phyloP scores from a whole-genome alignment of 305 asterid genomes.

The Nicotiana rustica region DNA sequence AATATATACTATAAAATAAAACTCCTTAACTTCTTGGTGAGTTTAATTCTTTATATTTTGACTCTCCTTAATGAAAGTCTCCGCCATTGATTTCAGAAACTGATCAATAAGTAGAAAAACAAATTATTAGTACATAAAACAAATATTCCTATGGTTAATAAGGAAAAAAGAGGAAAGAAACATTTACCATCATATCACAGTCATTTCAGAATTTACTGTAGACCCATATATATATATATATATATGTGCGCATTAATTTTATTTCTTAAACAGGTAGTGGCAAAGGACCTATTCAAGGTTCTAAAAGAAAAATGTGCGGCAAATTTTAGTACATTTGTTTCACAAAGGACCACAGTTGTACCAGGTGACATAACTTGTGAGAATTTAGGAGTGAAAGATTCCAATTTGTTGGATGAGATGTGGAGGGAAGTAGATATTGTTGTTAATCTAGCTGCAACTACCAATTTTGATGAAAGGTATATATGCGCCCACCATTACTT shows the following conservation, averaged over 20 bases:
- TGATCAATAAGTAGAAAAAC: too few species aligned
- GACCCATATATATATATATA: background rate
- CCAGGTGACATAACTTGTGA: conserved; percentile 66
- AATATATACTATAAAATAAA: too few species aligned
- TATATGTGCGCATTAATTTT: background rate
- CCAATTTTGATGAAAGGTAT: conserved; percentile 64
- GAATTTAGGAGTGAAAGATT: conserved; percentile 63
- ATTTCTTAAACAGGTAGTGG: conserved; percentile 50
- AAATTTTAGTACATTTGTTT: conserved; percentile 47
- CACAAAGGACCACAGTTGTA: conserved; percentile 53
- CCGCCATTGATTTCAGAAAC: too few species aligned
- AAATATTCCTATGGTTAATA: background rate
- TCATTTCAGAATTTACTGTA: background rate
- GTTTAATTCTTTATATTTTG: too few species aligned
- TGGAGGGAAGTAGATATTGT: conserved; percentile 53
- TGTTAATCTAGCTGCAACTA: conserved; percentile 63
- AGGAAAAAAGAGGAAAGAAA: background rate
- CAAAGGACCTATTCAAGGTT: conserved; percentile 68
- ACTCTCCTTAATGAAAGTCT: too few species aligned
- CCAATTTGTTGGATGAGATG: conserved; percentile 53
- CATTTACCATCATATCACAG: background rate
- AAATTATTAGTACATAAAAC: too few species aligned
- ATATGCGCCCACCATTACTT: background rate
- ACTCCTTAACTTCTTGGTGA: too few species aligned
- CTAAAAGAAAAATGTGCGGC: conserved; percentile 60